Conservation (phyloP, 2,329 filamentous ascomycete genomes). For the Botrytis squamosa region DNA sequence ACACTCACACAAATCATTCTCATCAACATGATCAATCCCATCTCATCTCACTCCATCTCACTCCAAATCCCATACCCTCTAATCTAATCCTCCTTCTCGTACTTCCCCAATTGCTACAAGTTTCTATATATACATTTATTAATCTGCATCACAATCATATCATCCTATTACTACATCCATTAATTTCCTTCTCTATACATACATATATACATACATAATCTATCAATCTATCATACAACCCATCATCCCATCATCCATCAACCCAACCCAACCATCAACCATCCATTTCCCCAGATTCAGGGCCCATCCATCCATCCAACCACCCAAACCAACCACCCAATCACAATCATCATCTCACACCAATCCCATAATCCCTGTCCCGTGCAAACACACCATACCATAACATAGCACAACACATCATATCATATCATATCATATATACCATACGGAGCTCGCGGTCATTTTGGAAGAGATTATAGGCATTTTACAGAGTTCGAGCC, state of each 20-base stretch:
- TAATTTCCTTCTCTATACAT: neutral
- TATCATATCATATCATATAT: no score
- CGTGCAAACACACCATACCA: no score
- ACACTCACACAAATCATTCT: neutral
- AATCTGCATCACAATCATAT: neutral
- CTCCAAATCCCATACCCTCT: neutral
- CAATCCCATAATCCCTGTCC: neutral
- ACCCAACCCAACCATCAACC: neutral
- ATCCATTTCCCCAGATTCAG: constrained; percentile 2
- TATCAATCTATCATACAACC: no score
- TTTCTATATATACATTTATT: neutral
- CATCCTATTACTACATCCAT: neutral
- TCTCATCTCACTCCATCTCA: neutral
- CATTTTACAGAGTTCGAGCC: no score
- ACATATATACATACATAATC: no score
- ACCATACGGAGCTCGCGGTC: neutral
- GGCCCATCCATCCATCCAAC: neutral
- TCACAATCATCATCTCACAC: neutral
- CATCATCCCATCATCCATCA: no score
- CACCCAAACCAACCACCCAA: no score
- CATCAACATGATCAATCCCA: neutral
- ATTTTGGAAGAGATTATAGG: no score
- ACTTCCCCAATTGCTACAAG: neutral
- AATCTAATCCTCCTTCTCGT: neutral
- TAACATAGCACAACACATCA: no score